Evolutionary conservation across 2,329 filamentous ascomycete genomes (phyloP).

Genomic region (Alternaria infectoria): DNA sequence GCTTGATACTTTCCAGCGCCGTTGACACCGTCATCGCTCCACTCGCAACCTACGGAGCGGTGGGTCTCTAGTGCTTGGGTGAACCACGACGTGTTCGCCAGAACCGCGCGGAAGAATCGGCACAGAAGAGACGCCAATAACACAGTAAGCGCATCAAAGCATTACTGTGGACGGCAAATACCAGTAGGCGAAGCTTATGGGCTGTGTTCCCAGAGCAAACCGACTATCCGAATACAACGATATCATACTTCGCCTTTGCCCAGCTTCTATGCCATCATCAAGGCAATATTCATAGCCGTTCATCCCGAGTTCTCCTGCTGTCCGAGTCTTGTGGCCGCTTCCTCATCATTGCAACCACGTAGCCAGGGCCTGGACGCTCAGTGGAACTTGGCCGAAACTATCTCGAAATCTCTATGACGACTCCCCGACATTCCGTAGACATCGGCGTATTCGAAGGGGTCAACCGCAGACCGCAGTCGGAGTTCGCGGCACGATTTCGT

Average conservation of each 20-base stretch:
- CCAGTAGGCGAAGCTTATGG: not conserved
- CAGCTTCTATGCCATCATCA: not conserved
- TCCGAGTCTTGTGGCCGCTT: not conserved
- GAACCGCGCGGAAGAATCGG: not conserved
- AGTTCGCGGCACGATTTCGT: not conserved
- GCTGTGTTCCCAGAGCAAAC: not conserved
- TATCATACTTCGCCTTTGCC: not conserved
- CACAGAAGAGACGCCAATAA: conserved; percentile 1
- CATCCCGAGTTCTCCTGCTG: not conserved
- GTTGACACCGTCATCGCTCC: conserved; percentile 10
- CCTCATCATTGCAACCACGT: not conserved
- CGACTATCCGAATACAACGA: not conserved
- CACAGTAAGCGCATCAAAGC: not conserved
- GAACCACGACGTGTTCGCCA: not conserved
- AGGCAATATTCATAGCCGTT: not conserved
- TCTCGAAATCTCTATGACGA: not conserved
- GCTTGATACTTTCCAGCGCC: conserved; percentile 3
- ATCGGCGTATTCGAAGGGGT: not conserved
- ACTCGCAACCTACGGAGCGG: not conserved
- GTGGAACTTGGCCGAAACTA: not conserved
- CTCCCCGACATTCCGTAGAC: not conserved
- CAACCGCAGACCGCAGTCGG: not conserved
- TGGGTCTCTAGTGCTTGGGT: not conserved
- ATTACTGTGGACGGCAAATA: not conserved
- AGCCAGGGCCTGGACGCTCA: not conserved